Evolutionary conservation across 164 flowering plant species (phyloP).

Genomic region (Cinnamomum chago): DNA sequence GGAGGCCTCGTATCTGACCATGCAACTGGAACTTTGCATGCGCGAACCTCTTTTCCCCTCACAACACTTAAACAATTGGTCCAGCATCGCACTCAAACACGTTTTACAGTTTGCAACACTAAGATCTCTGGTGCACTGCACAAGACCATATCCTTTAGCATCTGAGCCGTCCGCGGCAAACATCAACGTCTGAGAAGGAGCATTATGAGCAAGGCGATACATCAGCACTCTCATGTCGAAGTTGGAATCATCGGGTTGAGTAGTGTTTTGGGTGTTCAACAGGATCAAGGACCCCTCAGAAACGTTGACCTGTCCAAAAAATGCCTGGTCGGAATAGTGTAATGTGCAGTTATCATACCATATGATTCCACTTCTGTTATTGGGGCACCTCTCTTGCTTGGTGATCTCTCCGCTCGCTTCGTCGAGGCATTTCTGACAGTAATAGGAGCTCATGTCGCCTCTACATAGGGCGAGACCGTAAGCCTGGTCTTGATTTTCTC

Average conservation of each 20-base stretch:
- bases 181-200: not conserved
- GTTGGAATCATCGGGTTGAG: not conserved
- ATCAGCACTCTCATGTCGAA: not conserved
- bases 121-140: slow-evolving; percentile 2
- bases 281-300: no score
- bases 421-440: slow-evolving; percentile 22
- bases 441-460: slow-evolving; percentile 18
- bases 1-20: not conserved
- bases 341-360: slow-evolving; percentile 25
- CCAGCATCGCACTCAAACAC: not conserved
- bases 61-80: not conserved
- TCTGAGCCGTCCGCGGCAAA: not conserved
- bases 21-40: not conserved
- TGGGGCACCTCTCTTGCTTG: slow-evolving; percentile 14
- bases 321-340: slow-evolving; percentile 11
- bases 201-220: not conserved
- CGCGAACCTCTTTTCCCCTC: not conserved
- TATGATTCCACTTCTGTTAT: slow-evolving; percentile 5
- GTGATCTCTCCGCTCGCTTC: slow-evolving; percentile 3
- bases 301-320: not conserved
- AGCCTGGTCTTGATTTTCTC: slow-evolving; percentile 7
- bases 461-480: slow-evolving; percentile 35
- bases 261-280: not conserved
- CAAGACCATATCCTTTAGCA: not conserved
- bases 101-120: not conserved